These are phyloP conservation scores for Vitellaria paradoxa DNA, from an alignment of 179 eudicot species.

Conservation along the genomic window DNA sequence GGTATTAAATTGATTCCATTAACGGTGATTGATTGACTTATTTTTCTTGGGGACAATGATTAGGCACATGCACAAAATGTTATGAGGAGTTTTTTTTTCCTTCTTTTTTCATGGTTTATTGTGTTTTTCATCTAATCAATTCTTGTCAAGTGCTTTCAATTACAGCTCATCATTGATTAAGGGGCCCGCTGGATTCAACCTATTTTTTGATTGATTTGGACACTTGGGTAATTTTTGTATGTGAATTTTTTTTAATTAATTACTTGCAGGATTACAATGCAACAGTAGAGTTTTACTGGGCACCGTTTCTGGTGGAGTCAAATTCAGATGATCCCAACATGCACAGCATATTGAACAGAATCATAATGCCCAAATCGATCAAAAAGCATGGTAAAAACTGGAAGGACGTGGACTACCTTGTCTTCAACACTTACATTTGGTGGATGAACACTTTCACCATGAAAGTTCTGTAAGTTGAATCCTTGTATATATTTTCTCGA, in stretches of 20 bases:
- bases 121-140: too few species aligned
- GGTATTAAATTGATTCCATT: not conserved
- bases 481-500: too few species aligned
- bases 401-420: slow-evolving; percentile 71
- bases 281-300: slow-evolving; percentile 95
- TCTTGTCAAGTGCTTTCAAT: too few species aligned
- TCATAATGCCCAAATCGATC: slow-evolving; percentile 84
- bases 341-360: slow-evolving; percentile 85
- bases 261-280: slow-evolving; percentile 74
- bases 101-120: too few species aligned
- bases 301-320: slow-evolving; percentile 91
- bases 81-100: not conserved
- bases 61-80: not conserved
- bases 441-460: slow-evolving; percentile 91
- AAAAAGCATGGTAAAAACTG: slow-evolving; percentile 69
- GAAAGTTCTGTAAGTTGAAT: slow-evolving; percentile 76
- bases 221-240: too few species aligned
- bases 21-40: not conserved
- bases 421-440: slow-evolving; percentile 96
- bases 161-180: too few species aligned
- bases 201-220: too few species aligned
- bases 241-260: too few species aligned
- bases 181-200: too few species aligned
- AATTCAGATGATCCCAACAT: slow-evolving; percentile 87
- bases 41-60: not conserved